Conservation (phyloP, 257 asterid species). For the Eucommia ulmoides region DNA sequence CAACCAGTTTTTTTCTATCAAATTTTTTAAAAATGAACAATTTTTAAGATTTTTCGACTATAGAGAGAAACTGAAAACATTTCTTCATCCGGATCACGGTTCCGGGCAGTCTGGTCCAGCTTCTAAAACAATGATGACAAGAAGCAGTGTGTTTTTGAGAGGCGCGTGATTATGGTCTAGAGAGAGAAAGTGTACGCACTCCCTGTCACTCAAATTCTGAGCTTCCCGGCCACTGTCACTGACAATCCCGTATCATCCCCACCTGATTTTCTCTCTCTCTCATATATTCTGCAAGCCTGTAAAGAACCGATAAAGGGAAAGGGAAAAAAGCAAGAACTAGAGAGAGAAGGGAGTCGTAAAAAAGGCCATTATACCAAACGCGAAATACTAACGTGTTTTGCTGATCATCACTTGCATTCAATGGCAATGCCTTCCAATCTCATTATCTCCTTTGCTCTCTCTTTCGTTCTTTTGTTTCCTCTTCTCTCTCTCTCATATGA, state of each 20-base stretch:
- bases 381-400: background rate
- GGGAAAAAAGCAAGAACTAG: background rate
- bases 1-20: no score
- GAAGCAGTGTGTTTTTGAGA: no score
- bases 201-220: conserved; percentile 58
- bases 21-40: no score
- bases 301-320: background rate
- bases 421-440: conserved; percentile 31
- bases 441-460: conserved; percentile 14
- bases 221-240: conserved; percentile 37
- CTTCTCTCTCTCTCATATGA: conserved; percentile 33
- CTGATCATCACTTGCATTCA: conserved; percentile 7
- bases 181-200: no score
- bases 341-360: background rate
- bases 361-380: background rate
- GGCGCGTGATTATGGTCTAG: no score
- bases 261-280: conserved; percentile 15
- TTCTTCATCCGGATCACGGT: no score
- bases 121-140: no score
- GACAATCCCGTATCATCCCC: conserved; percentile 15
- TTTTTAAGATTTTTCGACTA: no score
- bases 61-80: no score
- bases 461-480: conserved; percentile 21
- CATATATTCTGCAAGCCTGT: background rate
- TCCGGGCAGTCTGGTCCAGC: no score